Evolutionary conservation across 2,329 filamentous ascomycete genomes (phyloP).

Genomic region (Hypoxylon sp.): DNA sequence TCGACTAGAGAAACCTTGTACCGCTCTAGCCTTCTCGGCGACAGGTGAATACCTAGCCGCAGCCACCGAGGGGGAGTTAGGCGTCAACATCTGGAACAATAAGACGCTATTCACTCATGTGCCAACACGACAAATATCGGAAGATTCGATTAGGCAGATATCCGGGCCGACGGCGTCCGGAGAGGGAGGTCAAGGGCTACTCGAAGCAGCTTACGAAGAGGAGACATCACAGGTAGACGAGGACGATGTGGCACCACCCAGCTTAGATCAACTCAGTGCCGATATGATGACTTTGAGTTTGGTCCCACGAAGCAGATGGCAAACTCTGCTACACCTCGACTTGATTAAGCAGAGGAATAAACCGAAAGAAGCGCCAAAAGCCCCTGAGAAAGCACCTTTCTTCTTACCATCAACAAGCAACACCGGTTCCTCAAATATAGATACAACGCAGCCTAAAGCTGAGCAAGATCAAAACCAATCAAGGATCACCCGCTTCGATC

Average conservation of each 20-base stretch:
- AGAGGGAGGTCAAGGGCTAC: slow-evolving; percentile 80
- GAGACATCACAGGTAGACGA: slow-evolving; percentile 65
- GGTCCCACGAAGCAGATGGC: slow-evolving; percentile 92
- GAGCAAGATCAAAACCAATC: slow-evolving; percentile 60
- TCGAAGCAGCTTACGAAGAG: slow-evolving; percentile 81
- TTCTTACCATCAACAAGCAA: slow-evolving; percentile 81
- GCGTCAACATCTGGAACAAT: slow-evolving; percentile 97
- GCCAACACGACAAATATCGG: slow-evolving; percentile 86
- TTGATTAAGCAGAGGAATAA: slow-evolving; percentile 94
- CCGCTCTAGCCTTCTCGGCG: slow-evolving; percentile 86
- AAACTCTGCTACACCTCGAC: slow-evolving; percentile 92
- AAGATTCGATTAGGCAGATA: slow-evolving; percentile 77
- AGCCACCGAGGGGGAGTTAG: slow-evolving; percentile 83
- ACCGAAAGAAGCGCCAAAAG: slow-evolving; percentile 90
- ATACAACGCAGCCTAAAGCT: slow-evolving; percentile 49
- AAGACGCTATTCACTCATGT: slow-evolving; percentile 91
- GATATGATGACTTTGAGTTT: slow-evolving; percentile 91
- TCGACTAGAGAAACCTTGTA: slow-evolving; percentile 82
- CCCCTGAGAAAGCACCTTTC: slow-evolving; percentile 94
- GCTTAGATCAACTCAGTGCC: slow-evolving; percentile 82
- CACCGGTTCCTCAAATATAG: slow-evolving; percentile 44
- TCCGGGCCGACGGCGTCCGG: slow-evolving; percentile 82
- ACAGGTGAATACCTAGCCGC: slow-evolving; percentile 97
- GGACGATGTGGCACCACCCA: slow-evolving; percentile 68
- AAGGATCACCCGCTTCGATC: slow-evolving; percentile 78